Evolutionary conservation across 2,329 filamentous ascomycete genomes (phyloP).

Genomic region (Phaeosphaeria sp.): DNA sequence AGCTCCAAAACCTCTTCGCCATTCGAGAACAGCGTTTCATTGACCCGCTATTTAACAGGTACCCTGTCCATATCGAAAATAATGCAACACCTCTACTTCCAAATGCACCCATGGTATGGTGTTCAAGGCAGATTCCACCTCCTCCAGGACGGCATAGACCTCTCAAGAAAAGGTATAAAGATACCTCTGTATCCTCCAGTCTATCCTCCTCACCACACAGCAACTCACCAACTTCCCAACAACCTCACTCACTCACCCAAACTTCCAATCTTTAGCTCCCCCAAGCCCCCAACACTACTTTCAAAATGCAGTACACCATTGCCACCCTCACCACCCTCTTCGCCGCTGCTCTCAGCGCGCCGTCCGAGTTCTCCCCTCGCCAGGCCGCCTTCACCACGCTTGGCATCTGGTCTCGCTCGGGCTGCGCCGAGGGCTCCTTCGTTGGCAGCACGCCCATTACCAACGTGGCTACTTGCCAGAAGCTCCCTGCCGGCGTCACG

Average conservation of each 20-base stretch:
- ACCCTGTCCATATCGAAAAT: background rate
- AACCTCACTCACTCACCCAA: background rate
- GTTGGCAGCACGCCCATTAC: slow-evolving; percentile 1
- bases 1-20: background rate
- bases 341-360: background rate
- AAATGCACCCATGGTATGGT: background rate
- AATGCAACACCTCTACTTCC: background rate
- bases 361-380: slow-evolving; percentile 1
- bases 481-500: slow-evolving; percentile 1
- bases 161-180: background rate
- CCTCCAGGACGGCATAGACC: background rate
- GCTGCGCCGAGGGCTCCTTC: slow-evolving; percentile 2
- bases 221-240: background rate
- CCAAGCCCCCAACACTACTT: background rate
- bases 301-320: slow-evolving; percentile 6
- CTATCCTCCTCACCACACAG: background rate
- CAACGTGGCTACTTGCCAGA: background rate
- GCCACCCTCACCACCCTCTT: background rate
- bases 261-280: background rate
- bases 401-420: background rate
- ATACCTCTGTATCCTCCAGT: background rate
- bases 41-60: background rate
- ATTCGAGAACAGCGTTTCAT: background rate
- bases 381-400: slow-evolving; percentile 5
- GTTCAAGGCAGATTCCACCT: background rate